Base-by-base conservation (phyloP, 129 eudicot species). In the Lonicera japonica region DNA sequence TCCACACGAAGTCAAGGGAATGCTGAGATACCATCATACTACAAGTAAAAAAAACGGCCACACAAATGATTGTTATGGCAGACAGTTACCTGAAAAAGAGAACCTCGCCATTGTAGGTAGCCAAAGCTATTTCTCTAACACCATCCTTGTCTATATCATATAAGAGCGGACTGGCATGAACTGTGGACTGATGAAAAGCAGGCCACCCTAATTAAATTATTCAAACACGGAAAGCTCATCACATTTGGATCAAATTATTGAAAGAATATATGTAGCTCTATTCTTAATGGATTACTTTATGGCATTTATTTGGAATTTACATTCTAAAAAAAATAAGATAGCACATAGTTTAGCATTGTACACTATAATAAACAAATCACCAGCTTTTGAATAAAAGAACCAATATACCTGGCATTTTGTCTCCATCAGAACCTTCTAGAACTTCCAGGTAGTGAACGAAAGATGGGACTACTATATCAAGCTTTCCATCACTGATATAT, bases 91-190 rank as follows among this genome's bases (percentile, higher is more conserved):
- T 81, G 87, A 94, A 94, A 78, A 94, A 94, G 64, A 94, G 95
- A 73, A 94, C 96, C 77, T 94, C 87, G 61, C 99, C 99, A 61
- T 94, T 88, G 75, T 88, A 94, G 40, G 96, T 94, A 74, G 96
- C 99, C 82, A 94, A 78, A 55, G 89, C 99, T 60, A 94, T 85
- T 81, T 94, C 99, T 77, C 95, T 85, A 61, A 94, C 99, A 21
- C 99, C 96, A 75, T 94, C 99, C 76, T 94, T 94, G 75, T 94
- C 99, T 74, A 94, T 88, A 66, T 88, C 99, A 67, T 94, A 88
- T 21, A 94, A 75, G 68, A 94, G 89, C 55, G 99, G 99, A 71
- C 96, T 94, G 34, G 99, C 84, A 79, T 94, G 99, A 74, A 88
- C 99, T 60, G 86, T 94, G 16, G 99, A 94, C 77, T 94, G 95